phyloP scores from a whole-genome alignment of 78 protist genomes.

The Planoprotostelium fungivorum region DNA sequence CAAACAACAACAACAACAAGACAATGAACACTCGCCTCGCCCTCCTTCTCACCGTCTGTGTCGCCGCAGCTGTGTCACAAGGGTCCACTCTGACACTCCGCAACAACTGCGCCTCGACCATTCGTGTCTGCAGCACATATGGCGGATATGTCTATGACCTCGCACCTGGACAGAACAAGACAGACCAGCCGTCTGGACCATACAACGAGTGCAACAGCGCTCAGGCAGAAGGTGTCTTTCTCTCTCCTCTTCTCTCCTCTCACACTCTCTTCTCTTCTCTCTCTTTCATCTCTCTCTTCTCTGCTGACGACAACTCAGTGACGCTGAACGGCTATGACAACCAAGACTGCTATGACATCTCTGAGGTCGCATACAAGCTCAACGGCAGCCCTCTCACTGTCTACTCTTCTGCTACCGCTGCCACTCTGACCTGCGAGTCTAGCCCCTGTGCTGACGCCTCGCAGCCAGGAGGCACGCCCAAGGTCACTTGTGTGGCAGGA shows the following conservation, averaged over 20 bases:
- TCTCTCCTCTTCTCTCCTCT: too few relatives aligned
- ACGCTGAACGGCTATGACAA: neutral
- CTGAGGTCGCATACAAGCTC: neutral
- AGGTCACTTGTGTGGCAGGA: neutral
- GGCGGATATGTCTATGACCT: neutral
- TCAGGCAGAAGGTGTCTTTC: neutral
- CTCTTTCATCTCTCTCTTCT: neutral
- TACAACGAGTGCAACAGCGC: neutral
- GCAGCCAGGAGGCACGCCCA: neutral
- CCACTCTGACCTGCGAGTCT: neutral
- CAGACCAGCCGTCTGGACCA: neutral
- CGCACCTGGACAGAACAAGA: neutral
- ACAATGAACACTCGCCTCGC: neutral
- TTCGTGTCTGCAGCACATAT: neutral
- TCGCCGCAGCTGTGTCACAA: neutral
- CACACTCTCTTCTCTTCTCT: too few relatives aligned
- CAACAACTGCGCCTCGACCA: neutral
- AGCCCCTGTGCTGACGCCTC: neutral
- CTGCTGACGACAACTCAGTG: neutral
- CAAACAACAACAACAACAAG: neutral
- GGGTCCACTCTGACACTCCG: neutral
- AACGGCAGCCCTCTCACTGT: neutral
- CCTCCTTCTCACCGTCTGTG: neutral
- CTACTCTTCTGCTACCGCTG: neutral
- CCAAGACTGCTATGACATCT: neutral